Conservation (phyloP, 352 stramenopile species). For the Phytophthora constricta region DNA sequence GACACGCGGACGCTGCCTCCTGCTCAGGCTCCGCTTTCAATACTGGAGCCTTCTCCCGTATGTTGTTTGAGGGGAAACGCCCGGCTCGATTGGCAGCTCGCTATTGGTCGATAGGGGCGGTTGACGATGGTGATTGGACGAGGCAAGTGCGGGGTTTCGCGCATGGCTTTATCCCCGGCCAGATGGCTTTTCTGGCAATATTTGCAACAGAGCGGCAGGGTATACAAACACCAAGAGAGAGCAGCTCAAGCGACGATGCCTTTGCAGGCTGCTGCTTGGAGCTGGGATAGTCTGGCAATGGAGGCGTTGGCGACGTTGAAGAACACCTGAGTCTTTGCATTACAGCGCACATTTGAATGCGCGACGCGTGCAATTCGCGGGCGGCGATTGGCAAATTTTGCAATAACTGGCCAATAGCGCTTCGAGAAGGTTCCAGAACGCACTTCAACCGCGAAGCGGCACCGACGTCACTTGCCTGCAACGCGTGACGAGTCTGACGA, state of each 20-base stretch:
- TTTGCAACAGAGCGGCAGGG: too few relatives aligned
- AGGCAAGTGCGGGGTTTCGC: too few relatives aligned
- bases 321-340: background rate
- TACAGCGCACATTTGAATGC: background rate
- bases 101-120: too few relatives aligned
- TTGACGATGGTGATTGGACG: too few relatives aligned
- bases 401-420: too few relatives aligned
- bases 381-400: background rate
- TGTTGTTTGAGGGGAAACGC: too few relatives aligned
- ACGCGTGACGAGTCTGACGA: too few relatives aligned
- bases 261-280: background rate
- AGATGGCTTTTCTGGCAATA: too few relatives aligned
- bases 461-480: too few relatives aligned
- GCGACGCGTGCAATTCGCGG: background rate
- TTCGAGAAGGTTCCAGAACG: background rate
- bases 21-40: constrained; percentile 24
- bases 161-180: too few relatives aligned
- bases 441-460: background rate
- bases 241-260: background rate
- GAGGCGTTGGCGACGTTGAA: background rate
- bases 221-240: background rate
- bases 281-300: background rate
- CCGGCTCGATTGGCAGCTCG: too few relatives aligned
- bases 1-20: too few relatives aligned
- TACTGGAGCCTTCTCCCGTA: constrained; percentile 25